These are phyloP conservation scores for Gnomoniopsis sp. DNA, from an alignment of 2,329 filamentous ascomycete genomes.

Conservation along the genomic window DNA sequence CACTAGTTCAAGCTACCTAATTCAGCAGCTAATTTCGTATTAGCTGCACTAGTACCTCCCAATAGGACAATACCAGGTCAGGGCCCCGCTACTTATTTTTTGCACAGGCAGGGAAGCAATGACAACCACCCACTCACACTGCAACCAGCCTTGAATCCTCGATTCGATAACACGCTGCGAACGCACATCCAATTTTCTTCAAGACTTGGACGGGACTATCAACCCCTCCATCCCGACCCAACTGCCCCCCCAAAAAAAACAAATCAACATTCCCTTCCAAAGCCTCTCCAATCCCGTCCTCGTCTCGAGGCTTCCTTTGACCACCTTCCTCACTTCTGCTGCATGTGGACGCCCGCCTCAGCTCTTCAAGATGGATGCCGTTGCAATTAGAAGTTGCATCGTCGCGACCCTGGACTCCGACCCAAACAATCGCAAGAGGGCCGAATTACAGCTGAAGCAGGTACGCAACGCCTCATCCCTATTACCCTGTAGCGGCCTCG, in stretches of 20 bases:
- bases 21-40: not conserved
- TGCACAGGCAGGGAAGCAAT: not conserved
- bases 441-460: conserved; percentile 78
- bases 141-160: not conserved
- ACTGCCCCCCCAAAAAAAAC: conserved; percentile 2
- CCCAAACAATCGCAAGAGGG: conserved; percentile 70
- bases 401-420: conserved; percentile 72
- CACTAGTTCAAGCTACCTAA: not conserved
- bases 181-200: not conserved
- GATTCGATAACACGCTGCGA: not conserved
- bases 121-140: not conserved
- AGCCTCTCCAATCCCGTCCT: not conserved
- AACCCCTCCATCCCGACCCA: not conserved
- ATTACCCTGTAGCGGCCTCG: not conserved
- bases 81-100: not conserved
- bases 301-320: not conserved
- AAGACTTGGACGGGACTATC: too few relatives aligned
- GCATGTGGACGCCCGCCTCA: conserved; percentile 16
- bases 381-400: conserved; percentile 72
- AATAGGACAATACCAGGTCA: not conserved
- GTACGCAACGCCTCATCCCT: conserved; percentile 44
- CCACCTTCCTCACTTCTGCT: not conserved
- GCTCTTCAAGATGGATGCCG: conserved; percentile 63
- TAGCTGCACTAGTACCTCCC: not conserved
- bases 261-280: not conserved